Evolutionary conservation across 108 stramenopile species (phyloP).

Genomic region (Fragilaria crotonensis): DNA sequence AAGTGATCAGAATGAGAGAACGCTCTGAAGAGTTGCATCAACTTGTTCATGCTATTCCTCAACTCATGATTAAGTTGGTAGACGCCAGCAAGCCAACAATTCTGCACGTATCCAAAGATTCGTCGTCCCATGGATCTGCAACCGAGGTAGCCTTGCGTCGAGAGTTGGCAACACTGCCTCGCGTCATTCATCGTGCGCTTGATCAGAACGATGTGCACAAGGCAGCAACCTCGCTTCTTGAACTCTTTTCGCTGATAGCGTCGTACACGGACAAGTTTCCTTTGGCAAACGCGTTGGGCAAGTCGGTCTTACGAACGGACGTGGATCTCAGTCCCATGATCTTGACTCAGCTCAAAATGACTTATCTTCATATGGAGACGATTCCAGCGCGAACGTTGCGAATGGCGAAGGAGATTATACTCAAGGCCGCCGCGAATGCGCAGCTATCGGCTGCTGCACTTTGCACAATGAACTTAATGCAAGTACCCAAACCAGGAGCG

Average conservation of each 20-base stretch:
- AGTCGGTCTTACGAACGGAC: neutral
- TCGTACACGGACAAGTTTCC: conserved; percentile 53
- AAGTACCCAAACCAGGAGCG: conserved; percentile 8
- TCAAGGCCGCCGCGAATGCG: conserved; percentile 35
- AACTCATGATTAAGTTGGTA: conserved; percentile 49
- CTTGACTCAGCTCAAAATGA: conserved; percentile 69
- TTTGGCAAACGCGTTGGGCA: conserved; percentile 46
- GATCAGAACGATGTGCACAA: conserved; percentile 60
- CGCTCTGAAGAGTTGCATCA: conserved; percentile 66
- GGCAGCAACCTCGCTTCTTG: conserved; percentile 48
- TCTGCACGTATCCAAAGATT: neutral
- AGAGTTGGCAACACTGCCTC: conserved; percentile 44
- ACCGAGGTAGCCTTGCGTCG: conserved; percentile 19
- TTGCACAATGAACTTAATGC: conserved; percentile 57
- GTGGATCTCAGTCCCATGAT: conserved; percentile 22
- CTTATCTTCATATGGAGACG: conserved; percentile 75
- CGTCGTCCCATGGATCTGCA: neutral
- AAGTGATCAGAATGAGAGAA: conserved; percentile 78
- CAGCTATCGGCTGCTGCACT: conserved; percentile 57
- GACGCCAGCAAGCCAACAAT: neutral
- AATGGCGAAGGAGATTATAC: conserved; percentile 39
- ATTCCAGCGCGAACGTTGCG: conserved; percentile 56
- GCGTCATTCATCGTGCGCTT: conserved; percentile 59
- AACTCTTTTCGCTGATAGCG: conserved; percentile 60
- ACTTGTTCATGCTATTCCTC: conserved; percentile 54